phyloP scores from a whole-genome alignment of 2,329 filamentous ascomycete genomes.

The Exophiala bonariae region DNA sequence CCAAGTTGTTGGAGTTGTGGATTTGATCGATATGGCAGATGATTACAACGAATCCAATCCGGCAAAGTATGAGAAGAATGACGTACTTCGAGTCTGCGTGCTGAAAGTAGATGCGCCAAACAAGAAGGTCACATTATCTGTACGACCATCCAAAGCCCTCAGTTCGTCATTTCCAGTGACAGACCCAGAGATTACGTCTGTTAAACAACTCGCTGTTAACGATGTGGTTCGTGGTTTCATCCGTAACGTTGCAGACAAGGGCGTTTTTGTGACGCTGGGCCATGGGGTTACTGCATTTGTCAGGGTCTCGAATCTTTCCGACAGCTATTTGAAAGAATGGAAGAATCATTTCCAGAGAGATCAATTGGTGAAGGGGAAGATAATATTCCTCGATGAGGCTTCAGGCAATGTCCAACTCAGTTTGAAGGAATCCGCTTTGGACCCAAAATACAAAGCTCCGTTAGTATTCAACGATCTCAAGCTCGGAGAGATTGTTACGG shows the following conservation, averaged over 20 bases:
- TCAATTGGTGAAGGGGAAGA: slow-evolving; percentile 85
- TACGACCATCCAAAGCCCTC: slow-evolving; percentile 82
- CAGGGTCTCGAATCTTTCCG: slow-evolving; percentile 83
- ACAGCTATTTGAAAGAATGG: slow-evolving; percentile 93
- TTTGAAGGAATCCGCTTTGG: slow-evolving; percentile 80
- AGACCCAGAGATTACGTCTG: slow-evolving; percentile 74
- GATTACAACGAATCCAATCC: slow-evolving; percentile 81
- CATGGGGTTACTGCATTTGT: slow-evolving; percentile 80
- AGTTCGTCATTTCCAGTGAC: slow-evolving; percentile 79
- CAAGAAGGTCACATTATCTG: slow-evolving; percentile 79
- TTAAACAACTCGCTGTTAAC: slow-evolving; percentile 71
- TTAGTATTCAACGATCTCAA: slow-evolving; percentile 75
- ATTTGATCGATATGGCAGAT: slow-evolving; percentile 80
- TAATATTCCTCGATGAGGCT: slow-evolving; percentile 69
- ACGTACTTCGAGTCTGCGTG: slow-evolving; percentile 84
- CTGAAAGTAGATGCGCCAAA: slow-evolving; percentile 77
- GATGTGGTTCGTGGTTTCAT: slow-evolving; percentile 88
- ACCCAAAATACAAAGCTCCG: slow-evolving; percentile 73
- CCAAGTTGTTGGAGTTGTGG: slow-evolving; percentile 73
- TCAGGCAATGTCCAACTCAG: slow-evolving; percentile 78
- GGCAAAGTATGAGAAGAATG: slow-evolving; percentile 74
- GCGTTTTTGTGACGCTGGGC: slow-evolving; percentile 81
- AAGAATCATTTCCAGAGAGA: slow-evolving; percentile 84
- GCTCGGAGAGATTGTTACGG: slow-evolving; percentile 78
- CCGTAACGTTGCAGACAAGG: slow-evolving; percentile 84